Evolutionary conservation across 441 rosid species (phyloP).

Genomic region (Corymbia citriodora): DNA sequence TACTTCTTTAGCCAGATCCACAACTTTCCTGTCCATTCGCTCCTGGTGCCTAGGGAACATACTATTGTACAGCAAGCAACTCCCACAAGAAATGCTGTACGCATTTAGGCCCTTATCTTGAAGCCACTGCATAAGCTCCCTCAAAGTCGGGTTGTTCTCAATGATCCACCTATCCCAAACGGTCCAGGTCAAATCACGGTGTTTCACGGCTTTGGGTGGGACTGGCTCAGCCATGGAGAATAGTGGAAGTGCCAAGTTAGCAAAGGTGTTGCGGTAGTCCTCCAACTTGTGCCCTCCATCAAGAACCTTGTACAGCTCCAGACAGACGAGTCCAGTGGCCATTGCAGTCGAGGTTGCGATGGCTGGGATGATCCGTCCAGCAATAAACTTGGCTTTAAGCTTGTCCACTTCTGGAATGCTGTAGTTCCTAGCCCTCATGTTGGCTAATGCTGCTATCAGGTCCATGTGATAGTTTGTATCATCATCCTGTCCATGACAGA

Average conservation of each 20-base stretch:
- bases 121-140: conserved; percentile 82
- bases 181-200: conserved; percentile 83
- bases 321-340: conserved; percentile 95
- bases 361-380: conserved; percentile 94
- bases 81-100: conserved; percentile 84
- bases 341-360: conserved; percentile 92
- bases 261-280: conserved; percentile 89
- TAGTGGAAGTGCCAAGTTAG: conserved; percentile 83
- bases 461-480: conserved; percentile 97
- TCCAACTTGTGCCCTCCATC: conserved; percentile 71
- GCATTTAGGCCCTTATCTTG: conserved; percentile 68
- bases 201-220: conserved; percentile 76
- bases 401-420: conserved; percentile 90
- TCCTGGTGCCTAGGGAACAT: conserved; percentile 78
- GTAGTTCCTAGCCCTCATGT: conserved; percentile 97
- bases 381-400: conserved; percentile 93
- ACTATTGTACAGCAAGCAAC: conserved; percentile 70
- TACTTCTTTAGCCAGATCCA: conserved; percentile 75
- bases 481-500: conserved; percentile 58
- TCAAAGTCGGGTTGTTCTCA: conserved; percentile 59
- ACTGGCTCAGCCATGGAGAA: conserved; percentile 96
- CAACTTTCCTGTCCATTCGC: conserved; percentile 79
- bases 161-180: conserved; percentile 95
- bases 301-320: conserved; percentile 88
- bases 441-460: conserved; percentile 82